Conservation (phyloP, 1,284 basidiomycete genomes). For the Rhodofomes roseus region DNA sequence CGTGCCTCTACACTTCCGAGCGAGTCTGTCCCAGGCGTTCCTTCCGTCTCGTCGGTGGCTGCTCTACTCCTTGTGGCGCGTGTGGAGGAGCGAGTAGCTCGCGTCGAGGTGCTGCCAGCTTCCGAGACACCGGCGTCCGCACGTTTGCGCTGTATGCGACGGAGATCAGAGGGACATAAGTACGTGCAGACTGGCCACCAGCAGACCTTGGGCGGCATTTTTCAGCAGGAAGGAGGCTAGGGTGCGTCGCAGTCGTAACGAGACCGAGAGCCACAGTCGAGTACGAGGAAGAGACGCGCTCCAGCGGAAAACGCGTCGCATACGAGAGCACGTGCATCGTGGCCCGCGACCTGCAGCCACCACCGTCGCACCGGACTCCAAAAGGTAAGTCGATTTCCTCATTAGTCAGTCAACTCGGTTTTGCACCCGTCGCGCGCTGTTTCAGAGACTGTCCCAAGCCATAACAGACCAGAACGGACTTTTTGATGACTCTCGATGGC, state of each 20-base stretch:
- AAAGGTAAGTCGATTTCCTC: background rate
- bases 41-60: background rate
- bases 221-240: conserved; percentile 8
- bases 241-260: background rate
- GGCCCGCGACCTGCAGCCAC: background rate
- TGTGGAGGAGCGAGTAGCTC: conserved; percentile 47
- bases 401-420: background rate
- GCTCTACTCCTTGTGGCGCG: conserved; percentile 22
- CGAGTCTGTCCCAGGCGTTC: background rate
- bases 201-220: conserved; percentile 22
- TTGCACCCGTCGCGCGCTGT: too few relatives aligned
- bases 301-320: background rate
- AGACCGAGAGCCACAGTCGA: background rate
- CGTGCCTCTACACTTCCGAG: background rate
- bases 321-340: background rate
- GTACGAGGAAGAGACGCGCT: background rate
- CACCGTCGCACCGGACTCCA: background rate
- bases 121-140: conserved; percentile 27
- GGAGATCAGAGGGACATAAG: background rate
- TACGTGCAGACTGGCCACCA: too few relatives aligned
- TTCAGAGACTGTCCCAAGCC: too few relatives aligned
- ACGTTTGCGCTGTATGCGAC: conserved; percentile 39
- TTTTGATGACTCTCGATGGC: too few relatives aligned
- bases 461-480: too few relatives aligned
- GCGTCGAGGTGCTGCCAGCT: conserved; percentile 29